Conservation (phyloP, 1,284 basidiomycete species). For the Trichosporon sp. region DNA sequence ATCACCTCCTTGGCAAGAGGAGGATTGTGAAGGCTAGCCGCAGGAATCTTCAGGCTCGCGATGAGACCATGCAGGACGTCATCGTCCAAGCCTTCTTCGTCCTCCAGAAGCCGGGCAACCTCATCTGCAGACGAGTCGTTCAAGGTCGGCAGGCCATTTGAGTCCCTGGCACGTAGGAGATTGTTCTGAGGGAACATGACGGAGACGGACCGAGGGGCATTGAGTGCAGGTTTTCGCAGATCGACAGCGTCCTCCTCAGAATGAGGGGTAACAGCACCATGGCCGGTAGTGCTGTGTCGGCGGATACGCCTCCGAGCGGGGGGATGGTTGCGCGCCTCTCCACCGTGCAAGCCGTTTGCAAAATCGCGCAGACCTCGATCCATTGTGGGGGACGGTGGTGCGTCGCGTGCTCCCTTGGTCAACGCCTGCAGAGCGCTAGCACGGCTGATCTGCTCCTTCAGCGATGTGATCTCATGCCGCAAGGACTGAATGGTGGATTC, state of each 20-base stretch:
- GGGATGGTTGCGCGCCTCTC: constrained; percentile 11
- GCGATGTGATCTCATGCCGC: constrained; percentile 81
- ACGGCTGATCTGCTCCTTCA: constrained; percentile 93
- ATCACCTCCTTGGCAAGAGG: constrained; percentile 94
- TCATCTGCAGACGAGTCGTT: constrained; percentile 89
- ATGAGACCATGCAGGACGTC: constrained; percentile 90
- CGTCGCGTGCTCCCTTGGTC: constrained; percentile 58
- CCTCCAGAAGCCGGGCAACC: constrained; percentile 89
- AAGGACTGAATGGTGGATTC: constrained; percentile 78
- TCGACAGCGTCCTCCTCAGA: constrained; percentile 17
- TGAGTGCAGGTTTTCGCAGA: constrained; percentile 62
- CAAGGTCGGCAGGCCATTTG: constrained; percentile 67
- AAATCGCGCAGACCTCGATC: constrained; percentile 35
- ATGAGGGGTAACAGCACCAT: constrained; percentile 14
- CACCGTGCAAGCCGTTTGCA: constrained; percentile 64
- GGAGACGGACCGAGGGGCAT: constrained; percentile 84
- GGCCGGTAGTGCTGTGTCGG: constrained; percentile 43
- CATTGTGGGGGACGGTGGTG: constrained; percentile 67
- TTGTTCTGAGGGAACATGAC: constrained; percentile 76
- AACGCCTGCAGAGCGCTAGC: constrained; percentile 82
- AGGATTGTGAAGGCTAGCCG: constrained; percentile 83
- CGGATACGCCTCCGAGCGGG: constrained; percentile 55
- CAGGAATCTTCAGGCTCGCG: constrained; percentile 86
- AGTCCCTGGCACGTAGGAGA: constrained; percentile 56
- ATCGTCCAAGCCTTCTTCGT: constrained; percentile 85